Conservation (phyloP, 306 rosid genomes). For the Acmispon strigosus region DNA sequence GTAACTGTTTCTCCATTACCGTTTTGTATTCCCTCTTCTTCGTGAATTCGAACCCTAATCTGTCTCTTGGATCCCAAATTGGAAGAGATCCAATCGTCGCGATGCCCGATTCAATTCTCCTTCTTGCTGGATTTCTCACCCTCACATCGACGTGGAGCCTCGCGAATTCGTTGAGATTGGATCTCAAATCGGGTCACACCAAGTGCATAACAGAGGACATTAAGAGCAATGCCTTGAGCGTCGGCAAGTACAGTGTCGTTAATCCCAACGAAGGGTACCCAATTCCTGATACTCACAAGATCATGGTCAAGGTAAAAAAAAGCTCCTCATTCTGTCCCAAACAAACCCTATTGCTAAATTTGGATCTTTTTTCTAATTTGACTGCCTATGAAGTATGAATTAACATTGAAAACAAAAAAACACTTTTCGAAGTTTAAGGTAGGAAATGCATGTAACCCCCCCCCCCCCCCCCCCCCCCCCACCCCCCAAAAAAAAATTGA, state of each 20-base stretch:
- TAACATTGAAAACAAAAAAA: neutral
- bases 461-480: too few relatives aligned
- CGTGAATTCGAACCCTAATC: conserved; percentile 17
- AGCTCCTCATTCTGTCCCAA: neutral
- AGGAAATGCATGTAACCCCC: neutral
- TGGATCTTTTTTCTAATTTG: neutral
- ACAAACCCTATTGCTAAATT: neutral
- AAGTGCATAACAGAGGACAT: conserved; percentile 84
- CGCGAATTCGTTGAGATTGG: conserved; percentile 56
- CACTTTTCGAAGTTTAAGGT: neutral
- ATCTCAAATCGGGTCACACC: conserved; percentile 49
- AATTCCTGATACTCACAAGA: conserved; percentile 52
- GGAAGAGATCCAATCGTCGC: neutral
- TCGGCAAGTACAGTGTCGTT: conserved; percentile 63
- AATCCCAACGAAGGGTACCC: conserved; percentile 47
- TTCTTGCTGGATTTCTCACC: conserved; percentile 23
- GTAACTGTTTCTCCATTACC: neutral
- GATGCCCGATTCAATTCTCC: conserved; percentile 30
- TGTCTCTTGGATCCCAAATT: neutral
- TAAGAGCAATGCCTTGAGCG: conserved; percentile 55
- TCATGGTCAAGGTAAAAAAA: conserved; percentile 53
- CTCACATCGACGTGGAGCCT: conserved; percentile 20
- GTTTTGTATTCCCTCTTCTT: conserved; percentile 13
- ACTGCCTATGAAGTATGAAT: neutral
- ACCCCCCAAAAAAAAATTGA: neutral